Base-by-base conservation (phyloP, 2,329 filamentous ascomycete genomes). In the Tolypocladium guangdongense region DNA sequence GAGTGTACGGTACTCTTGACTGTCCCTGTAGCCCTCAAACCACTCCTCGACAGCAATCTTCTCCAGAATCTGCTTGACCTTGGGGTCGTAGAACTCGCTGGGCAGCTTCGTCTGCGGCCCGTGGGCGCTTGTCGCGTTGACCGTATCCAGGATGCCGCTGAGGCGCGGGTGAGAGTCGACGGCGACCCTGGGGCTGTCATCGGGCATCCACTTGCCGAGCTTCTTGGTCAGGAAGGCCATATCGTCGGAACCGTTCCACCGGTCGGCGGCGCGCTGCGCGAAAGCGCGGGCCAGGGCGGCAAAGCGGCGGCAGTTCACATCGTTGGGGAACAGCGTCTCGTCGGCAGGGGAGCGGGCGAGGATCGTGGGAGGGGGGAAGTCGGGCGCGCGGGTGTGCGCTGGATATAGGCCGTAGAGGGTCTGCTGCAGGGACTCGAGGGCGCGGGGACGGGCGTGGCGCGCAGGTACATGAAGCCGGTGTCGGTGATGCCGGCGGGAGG, bases 101-200 rank as follows among this genome's bases (percentile, higher is more conserved):
- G 93, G 93, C 3, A 97, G 78, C 47, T 78, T 83, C 0, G 91
- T 96, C 12, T 80, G 79, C 0, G 87, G 81, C 22, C 67, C 68
- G 66, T 97, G 93, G 2, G 91, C 92, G 14, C 87, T 76, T 0
- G 90, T 95, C 7, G 89, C 83, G 66, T 96, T 97, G 64, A 97
- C 80, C 0, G 89, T 93, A 71, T 99, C 93, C 87, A 95, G 90
- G 62, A 99, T 86, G 52, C 93, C 93, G 7, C 84, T 90, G 14
- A 97, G 76, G 46, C 91, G 79, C 0, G 93, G 93, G 55, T 86
- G 85, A 1, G 84, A 85, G 68, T 96, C 90, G 10, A 97, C 88
- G 30, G 87, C 88, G 10, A 96, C 84, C 39, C 78, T 77, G 12
- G 79, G 79, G 33, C 75, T 78, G 37, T 78, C 77, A 8, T 82